Evolutionary conservation across 345 rosid genomes (phyloP).

Genomic region (Salix arbutifolia): DNA sequence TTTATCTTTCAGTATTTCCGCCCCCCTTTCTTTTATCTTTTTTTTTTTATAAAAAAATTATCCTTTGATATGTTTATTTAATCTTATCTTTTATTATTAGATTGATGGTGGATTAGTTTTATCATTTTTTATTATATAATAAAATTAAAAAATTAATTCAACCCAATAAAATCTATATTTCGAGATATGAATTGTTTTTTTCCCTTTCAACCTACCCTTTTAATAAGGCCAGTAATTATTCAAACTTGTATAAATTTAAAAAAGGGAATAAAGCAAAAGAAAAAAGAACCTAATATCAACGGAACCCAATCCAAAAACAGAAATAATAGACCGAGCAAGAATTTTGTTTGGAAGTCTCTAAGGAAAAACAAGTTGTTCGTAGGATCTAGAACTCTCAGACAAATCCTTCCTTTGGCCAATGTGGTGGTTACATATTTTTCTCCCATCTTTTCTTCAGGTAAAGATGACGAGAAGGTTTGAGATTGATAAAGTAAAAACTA

Average conservation of each 20-base stretch:
- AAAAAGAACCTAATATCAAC: constrained; percentile 60
- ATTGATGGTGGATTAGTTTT: too few species aligned
- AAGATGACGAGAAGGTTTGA: background rate
- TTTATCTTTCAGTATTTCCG: too few species aligned
- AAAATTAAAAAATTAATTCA: too few species aligned
- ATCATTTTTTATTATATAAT: too few species aligned
- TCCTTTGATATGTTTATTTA: too few species aligned
- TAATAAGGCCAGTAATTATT: background rate
- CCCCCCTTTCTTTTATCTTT: too few species aligned
- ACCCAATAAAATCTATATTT: too few species aligned
- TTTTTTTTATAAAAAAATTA: too few species aligned
- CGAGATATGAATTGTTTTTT: too few species aligned
- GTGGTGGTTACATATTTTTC: background rate
- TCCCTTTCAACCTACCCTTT: too few species aligned
- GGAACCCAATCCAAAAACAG: constrained; percentile 59
- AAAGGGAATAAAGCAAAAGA: too few species aligned
- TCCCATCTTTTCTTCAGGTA: constrained; percentile 12
- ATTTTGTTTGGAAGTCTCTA: constrained; percentile 8
- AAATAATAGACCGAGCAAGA: constrained; percentile 40
- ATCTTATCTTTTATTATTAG: too few species aligned
- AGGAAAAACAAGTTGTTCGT: background rate
- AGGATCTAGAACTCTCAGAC: constrained; percentile 18
- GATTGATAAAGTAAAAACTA: constrained; percentile 19
- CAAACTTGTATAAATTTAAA: background rate
- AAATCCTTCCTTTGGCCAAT: constrained; percentile 35